Conservation (phyloP, 2,329 filamentous ascomycete species). For the Aspergillus persii region DNA sequence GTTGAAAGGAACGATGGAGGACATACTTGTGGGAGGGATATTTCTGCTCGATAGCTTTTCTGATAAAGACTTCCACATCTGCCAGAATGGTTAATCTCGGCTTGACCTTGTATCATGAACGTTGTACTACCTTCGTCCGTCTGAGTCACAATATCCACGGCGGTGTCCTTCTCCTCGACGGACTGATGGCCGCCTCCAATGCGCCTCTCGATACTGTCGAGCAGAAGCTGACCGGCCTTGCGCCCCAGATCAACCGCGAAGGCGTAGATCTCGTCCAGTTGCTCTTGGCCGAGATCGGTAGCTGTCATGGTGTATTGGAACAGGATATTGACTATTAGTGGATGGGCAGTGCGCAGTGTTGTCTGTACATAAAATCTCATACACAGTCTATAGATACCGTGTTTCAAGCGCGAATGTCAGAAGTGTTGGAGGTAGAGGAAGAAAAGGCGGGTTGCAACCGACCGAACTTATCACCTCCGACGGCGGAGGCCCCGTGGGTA, state of each 20-base stretch:
- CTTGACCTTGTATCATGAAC: too few relatives aligned
- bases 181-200: conserved; percentile 44
- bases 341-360: neutral
- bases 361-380: neutral
- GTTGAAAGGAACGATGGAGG: neutral
- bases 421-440: neutral
- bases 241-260: conserved; percentile 71
- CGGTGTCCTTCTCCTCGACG: conserved; percentile 67
- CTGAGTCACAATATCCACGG: conserved; percentile 75
- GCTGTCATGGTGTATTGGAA: conserved; percentile 18
- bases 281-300: conserved; percentile 29
- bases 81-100: neutral
- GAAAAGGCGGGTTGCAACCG: neutral
- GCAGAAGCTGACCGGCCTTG: conserved; percentile 65
- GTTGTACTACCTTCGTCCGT: conserved; percentile 62
- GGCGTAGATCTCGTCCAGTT: conserved; percentile 64
- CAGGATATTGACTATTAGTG: neutral
- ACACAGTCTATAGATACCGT: neutral
- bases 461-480: too few relatives aligned
- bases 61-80: conserved; percentile 73
- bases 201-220: conserved; percentile 60
- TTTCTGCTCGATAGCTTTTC: conserved; percentile 54
- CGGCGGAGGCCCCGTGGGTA: neutral
- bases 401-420: neutral
- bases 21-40: conserved; percentile 67